Base-by-base conservation (phyloP, 2,329 filamentous ascomycete species). In the Bipolaris oryzae region DNA sequence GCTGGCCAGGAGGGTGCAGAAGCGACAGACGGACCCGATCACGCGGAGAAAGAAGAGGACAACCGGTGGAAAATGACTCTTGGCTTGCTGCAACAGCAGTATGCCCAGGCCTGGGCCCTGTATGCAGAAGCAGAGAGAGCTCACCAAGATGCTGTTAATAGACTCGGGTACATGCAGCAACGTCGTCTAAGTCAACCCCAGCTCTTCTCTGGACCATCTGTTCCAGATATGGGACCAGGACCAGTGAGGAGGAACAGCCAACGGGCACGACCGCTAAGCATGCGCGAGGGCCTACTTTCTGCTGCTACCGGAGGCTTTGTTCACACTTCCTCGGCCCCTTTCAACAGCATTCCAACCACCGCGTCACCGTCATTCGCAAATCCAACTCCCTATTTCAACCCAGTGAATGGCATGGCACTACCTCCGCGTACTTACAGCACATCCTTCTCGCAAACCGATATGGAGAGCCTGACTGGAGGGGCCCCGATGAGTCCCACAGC, bases 401-500 rank as follows among this genome's bases (percentile, higher is more conserved):
- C 86, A 47, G 80, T 80, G 47, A 87, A 87, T 62, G 85, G 85
- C 55, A 87, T 86, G 83, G 82, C 84, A 3, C 68, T 86, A n/a
- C 75, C 73, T 2, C 68, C 60, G 13, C 67, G 59, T 41, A 71
- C 67, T 39, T 64, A 62, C 50, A 61, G 53, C 37, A 50, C 61
- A 7, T 71, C 69, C 34, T 70, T 87, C 52, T 85, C 85, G 5
- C 88, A 90, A 31, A 83, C 85, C 1, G 87, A 89, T 16, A 77
- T 88, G 4, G 85, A 85, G 55, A 81, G 81, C 16, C 73, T 89
- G 34, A 86, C 83, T 3, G 84, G 82, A 16, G 87, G 85, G 25
- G 90, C 89, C 2, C 89, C 89, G 1, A 84, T 94, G 72, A 93
- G 89, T 66, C 91, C 91, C 1, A 89, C 89, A 3, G 91, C 90